A percentile compares a stretch with the other conserved stretches of the same genome.
These are phyloP conservation scores for Clarkia xantiana DNA, from an alignment of 345 rosid genomes.

Conservation along the genomic window DNA sequence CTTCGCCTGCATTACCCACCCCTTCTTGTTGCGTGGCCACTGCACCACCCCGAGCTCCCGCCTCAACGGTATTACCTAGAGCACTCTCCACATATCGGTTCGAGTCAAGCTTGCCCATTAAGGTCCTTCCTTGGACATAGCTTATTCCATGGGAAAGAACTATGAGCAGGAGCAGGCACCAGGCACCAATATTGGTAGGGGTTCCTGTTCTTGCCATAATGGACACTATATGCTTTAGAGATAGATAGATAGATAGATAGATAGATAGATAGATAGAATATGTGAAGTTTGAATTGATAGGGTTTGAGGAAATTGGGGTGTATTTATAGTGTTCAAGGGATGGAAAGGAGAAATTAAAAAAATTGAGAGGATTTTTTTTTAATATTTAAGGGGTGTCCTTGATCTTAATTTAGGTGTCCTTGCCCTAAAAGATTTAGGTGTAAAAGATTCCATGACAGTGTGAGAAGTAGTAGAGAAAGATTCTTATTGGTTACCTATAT, in stretches of 20 bases:
- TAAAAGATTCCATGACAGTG: too few species aligned
- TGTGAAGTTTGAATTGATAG: not conserved
- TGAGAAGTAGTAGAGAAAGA: too few species aligned
- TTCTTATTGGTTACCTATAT: too few species aligned
- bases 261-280: not conserved
- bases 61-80: not conserved
- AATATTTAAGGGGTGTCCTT: not conserved
- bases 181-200: not conserved
- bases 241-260: not conserved
- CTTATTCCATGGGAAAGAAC: not conserved
- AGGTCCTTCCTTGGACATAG: slow-evolving; percentile 2
- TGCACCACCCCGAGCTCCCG: not conserved
- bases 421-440: too few species aligned
- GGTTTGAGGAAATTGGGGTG: not conserved
- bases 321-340: slow-evolving; percentile 1
- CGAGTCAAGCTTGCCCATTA: not conserved
- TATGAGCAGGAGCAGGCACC: not conserved
- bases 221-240: not conserved
- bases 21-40: not conserved
- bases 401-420: too few species aligned
- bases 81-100: not conserved
- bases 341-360: not conserved
- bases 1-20: not conserved
- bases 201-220: not conserved
- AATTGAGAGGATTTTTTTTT: not conserved